Evolutionary conservation across 495 filamentous ascomycete species (phyloP).

Genomic region (Xylaria scruposa): DNA sequence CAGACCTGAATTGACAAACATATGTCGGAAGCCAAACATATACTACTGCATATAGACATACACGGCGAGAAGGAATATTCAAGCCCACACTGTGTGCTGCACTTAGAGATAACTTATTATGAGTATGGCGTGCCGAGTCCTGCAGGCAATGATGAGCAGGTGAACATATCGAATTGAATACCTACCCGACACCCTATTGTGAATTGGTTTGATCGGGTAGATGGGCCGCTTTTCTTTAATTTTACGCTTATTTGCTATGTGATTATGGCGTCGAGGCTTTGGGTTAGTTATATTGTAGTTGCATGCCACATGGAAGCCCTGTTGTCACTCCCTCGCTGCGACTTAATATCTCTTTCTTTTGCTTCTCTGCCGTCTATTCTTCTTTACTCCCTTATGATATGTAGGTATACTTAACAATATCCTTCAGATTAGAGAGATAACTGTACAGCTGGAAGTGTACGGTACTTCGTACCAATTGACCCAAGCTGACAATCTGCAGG

Average conservation of each 20-base stretch:
- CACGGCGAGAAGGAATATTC: neutral
- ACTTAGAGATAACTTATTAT: neutral
- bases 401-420: neutral
- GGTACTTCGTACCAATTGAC: neutral
- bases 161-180: neutral
- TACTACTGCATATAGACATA: neutral
- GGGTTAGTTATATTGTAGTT: neutral
- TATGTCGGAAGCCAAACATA: slow-evolving; percentile 3
- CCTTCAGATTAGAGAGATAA: neutral
- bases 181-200: neutral
- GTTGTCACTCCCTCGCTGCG: neutral
- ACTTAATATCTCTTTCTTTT: neutral
- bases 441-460: neutral
- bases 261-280: neutral
- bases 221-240: neutral
- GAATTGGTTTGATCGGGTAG: neutral
- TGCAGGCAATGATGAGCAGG: slow-evolving; percentile 7
- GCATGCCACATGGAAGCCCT: neutral
- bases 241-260: no score
- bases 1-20: slow-evolving; percentile 3
- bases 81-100: neutral
- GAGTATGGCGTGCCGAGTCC: neutral
- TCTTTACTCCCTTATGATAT: neutral
- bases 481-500: slow-evolving; percentile 1
- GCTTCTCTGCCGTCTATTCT: neutral